These are phyloP conservation scores for Macaranga tanarius DNA, from an alignment of 441 rosid genomes.

Conservation along the genomic window DNA sequence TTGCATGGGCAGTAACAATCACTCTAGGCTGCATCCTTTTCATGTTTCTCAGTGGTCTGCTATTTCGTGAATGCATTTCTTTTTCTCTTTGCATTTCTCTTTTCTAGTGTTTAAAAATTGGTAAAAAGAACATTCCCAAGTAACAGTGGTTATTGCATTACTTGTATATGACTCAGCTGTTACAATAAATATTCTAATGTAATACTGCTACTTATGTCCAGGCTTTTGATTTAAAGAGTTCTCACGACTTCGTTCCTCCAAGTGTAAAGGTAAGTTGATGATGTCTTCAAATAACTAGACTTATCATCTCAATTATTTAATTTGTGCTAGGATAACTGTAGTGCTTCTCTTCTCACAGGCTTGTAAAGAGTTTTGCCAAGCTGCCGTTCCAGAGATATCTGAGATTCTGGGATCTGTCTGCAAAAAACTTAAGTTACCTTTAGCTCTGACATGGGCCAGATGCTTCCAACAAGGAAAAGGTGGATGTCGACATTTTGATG, in stretches of 20 bases:
- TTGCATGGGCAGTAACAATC: background rate
- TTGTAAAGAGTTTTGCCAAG: slow-evolving; percentile 46
- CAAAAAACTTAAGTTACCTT: slow-evolving; percentile 51
- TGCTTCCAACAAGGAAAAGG: slow-evolving; percentile 60
- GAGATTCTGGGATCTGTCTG: slow-evolving; percentile 63
- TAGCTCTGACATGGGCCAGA: slow-evolving; percentile 90
- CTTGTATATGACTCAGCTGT: background rate
- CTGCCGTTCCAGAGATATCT: slow-evolving; percentile 54
- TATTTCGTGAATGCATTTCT: slow-evolving; percentile 11
- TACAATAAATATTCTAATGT: slow-evolving; percentile 21
- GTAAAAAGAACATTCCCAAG: slow-evolving; percentile 13
- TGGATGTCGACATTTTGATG: slow-evolving; percentile 69
- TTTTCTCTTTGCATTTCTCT: slow-evolving; percentile 19
- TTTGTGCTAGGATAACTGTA: slow-evolving; percentile 25
- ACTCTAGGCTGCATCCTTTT: background rate
- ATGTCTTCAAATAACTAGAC: slow-evolving; percentile 11
- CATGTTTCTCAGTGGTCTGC: background rate
- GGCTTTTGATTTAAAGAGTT: slow-evolving; percentile 81
- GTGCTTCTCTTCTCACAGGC: slow-evolving; percentile 47
- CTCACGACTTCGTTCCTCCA: slow-evolving; percentile 52
- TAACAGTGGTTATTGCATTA: slow-evolving; percentile 27
- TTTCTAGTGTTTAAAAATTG: slow-evolving; percentile 32
- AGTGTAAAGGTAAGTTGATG: slow-evolving; percentile 47
- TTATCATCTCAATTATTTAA: background rate
- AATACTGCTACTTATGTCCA: slow-evolving; percentile 37